Percentiles rank a stretch among this genome's conserved stretches.
These are phyloP conservation scores for Pelargonium fulgidum DNA, from an alignment of 441 rosid genomes.

Conservation along the genomic window DNA sequence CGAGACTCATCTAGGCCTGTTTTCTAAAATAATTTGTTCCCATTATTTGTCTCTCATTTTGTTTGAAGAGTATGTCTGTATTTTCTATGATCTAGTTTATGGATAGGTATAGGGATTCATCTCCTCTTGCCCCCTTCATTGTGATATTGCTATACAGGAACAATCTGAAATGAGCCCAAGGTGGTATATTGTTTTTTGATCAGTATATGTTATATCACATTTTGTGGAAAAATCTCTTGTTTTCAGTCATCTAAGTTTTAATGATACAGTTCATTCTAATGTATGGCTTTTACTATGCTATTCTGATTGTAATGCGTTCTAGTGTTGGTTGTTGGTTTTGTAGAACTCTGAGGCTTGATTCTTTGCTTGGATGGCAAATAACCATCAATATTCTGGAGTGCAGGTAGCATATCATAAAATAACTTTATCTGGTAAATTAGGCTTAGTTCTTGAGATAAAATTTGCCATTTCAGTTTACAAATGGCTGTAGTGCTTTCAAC, in stretches of 20 bases:
- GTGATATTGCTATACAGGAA: not conserved
- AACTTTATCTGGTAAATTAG: not conserved
- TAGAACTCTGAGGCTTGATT: conserved; percentile 27
- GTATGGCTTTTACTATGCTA: not conserved
- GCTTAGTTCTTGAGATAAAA: not conserved
- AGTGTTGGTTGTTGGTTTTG: conserved; percentile 22
- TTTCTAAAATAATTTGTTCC: not conserved
- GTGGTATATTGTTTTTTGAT: not conserved
- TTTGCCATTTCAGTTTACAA: conserved; percentile 1
- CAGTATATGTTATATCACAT: not conserved
- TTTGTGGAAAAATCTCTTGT: conserved; percentile 9
- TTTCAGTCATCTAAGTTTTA: conserved; percentile 9
- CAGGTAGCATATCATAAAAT: conserved; percentile 39
- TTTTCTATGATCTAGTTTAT: not conserved
- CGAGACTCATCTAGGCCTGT: not conserved
- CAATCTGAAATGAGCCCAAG: not conserved
- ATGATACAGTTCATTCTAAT: not conserved
- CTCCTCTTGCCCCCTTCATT: too few relatives aligned
- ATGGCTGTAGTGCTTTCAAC: not conserved
- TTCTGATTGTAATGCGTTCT: conserved; percentile 12
- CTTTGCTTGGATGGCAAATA: conserved; percentile 57
- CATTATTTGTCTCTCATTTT: not conserved
- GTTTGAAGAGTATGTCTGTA: not conserved
- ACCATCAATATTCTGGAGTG: conserved; percentile 58
- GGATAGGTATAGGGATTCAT: not conserved